These are phyloP conservation scores for Pleurotus ostreatus DNA, from an alignment of 768 basidiomycete species.

Conservation along the genomic window DNA sequence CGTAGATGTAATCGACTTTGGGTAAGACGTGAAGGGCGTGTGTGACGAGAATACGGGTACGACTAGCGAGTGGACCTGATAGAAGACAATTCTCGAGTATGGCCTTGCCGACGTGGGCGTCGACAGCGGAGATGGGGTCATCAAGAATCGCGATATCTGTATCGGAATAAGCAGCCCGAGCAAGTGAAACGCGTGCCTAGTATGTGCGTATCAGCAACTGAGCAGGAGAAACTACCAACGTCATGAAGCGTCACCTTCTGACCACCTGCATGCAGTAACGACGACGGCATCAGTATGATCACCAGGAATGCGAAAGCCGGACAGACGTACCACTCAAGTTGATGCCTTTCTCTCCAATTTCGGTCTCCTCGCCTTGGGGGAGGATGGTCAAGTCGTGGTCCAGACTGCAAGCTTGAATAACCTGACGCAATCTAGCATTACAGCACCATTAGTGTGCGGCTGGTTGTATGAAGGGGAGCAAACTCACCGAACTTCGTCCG, in stretches of 20 bases:
- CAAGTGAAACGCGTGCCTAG: slow-evolving; percentile 67
- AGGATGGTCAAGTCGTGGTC: slow-evolving; percentile 68
- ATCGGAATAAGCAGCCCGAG: slow-evolving; percentile 70
- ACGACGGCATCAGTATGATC: not conserved
- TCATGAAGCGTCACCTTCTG: too few relatives aligned
- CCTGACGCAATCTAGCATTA: slow-evolving; percentile 41
- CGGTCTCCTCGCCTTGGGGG: slow-evolving; percentile 62
- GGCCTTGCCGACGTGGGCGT: slow-evolving; percentile 67
- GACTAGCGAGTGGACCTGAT: slow-evolving; percentile 42
- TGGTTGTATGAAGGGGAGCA: not conserved
- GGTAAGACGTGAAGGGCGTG: slow-evolving; percentile 55
- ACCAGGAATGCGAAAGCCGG: not conserved
- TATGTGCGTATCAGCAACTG: too few relatives aligned
- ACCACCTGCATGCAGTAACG: not conserved
- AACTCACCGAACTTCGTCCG: slow-evolving; percentile 49
- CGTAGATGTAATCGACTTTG: slow-evolving; percentile 57
- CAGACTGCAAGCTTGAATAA: slow-evolving; percentile 63
- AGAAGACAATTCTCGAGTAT: slow-evolving; percentile 60
- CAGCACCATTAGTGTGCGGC: not conserved
- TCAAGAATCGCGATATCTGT: slow-evolving; percentile 76
- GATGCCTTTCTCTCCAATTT: slow-evolving; percentile 77
- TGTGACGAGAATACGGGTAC: slow-evolving; percentile 60
- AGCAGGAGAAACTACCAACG: too few relatives aligned
- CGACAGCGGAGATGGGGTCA: slow-evolving; percentile 78
- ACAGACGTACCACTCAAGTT: slow-evolving; percentile 50